Base-by-base conservation (phyloP, 1,284 basidiomycete genomes). In the Irpex lacteus region DNA sequence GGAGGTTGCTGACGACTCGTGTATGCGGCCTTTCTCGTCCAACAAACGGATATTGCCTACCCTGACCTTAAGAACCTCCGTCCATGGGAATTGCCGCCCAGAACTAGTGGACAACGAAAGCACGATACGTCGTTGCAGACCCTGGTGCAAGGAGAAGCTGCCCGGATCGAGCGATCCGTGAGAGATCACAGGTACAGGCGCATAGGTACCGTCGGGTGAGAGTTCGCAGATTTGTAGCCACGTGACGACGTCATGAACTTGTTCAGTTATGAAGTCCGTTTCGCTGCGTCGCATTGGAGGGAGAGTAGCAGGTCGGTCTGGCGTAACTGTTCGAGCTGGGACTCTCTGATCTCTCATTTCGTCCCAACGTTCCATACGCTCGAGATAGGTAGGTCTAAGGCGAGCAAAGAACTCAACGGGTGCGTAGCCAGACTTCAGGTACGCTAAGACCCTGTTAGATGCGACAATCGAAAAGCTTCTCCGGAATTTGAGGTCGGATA, bases 321-420 rank as follows among this genome's bases (percentile, higher is more conserved):
- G 69, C 0, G 73, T 65, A 4, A 66, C 66, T 8, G 67, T 63
- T 37, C 21, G 74, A 59, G 59, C 69, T 18, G 63, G 66, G 49
- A 78, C 76, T 67, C 86, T 85, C 63, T 87, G 82, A 66, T 95
- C 92, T 61, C 92, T 86, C 81, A 94, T 82, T 72, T 95, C 91
- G 72, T 97, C 95, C 93, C 94, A 98, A 54, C 92, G 85, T 72
- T 96, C 94, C 76, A 98, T 80, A 7, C 94, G 87, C 68, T 94
- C 91, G 63, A 98, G 76, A 75, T 96, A 98, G 11, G 88, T 91
- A 4, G 91, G 84, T 60, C 86, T 89, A 53, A 91, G 82, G 6
- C 88, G 82, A 6, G 93, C 95, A 68, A 95, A 98, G 75, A 98
- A 92, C 71, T 96, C 93, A 71, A 98, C 84, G 0, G 90, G 89